A percentile compares a stretch with the other conserved stretches of the same genome.
Evolutionary conservation across 768 basidiomycete species (phyloP).

Genomic region (Glaciozyma antarctica): DNA sequence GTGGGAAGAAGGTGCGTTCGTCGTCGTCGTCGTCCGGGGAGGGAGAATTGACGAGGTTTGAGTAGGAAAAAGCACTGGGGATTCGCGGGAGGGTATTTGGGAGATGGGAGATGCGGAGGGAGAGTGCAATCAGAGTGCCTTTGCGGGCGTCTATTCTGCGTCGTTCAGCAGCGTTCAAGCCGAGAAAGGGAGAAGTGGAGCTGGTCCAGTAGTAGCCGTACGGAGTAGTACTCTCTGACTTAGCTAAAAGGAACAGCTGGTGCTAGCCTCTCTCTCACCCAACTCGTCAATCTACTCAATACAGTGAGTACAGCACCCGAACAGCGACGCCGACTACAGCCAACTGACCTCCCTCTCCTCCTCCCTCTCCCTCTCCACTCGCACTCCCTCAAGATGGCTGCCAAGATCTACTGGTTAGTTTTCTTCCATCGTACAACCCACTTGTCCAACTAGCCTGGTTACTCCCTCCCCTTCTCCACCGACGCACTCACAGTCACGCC

Average conservation of each 20-base stretch:
- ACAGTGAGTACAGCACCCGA: neutral
- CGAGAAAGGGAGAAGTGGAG: too few relatives aligned
- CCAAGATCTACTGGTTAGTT: constrained; percentile 27
- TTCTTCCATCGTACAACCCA: neutral
- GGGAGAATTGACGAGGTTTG: neutral
- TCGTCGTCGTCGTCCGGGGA: neutral
- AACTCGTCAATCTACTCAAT: neutral
- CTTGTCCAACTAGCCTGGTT: neutral
- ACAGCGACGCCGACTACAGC: neutral
- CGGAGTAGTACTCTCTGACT: too few relatives aligned
- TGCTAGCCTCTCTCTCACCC: neutral
- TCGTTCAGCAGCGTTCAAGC: too few relatives aligned
- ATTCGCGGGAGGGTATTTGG: too few relatives aligned
- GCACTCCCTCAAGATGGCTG: constrained; percentile 10
- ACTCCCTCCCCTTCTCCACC: neutral
- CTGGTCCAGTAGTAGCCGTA: too few relatives aligned
- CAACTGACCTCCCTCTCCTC: neutral
- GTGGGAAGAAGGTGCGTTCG: too few relatives aligned
- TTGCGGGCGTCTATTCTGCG: neutral
- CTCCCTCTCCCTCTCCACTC: neutral
- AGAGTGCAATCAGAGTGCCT: too few relatives aligned
- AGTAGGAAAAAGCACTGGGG: too few relatives aligned
- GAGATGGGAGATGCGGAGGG: too few relatives aligned
- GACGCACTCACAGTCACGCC: too few relatives aligned
- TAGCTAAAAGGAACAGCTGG: neutral